Evolutionary conservation across 148 eudicot species (phyloP).

Genomic region (Pharnaceum exiguum): DNA sequence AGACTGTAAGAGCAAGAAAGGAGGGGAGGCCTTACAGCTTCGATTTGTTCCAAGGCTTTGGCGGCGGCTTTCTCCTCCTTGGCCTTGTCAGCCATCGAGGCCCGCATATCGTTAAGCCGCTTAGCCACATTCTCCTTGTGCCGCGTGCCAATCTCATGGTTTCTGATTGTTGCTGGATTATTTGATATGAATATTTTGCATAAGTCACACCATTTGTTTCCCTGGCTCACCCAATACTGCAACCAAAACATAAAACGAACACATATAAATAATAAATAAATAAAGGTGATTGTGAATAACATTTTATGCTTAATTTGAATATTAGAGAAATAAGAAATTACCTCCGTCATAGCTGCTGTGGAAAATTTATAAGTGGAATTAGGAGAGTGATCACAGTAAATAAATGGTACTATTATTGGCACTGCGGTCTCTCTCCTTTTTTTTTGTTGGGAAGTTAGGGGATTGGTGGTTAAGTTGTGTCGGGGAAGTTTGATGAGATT

Average conservation of each 20-base stretch:
- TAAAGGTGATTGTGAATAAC: no score
- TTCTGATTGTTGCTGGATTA: slow-evolving; percentile 78
- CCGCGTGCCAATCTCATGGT: slow-evolving; percentile 84
- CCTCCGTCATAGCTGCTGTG: slow-evolving; percentile 39
- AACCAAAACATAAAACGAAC: background rate
- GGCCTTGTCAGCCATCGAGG: slow-evolving; percentile 75
- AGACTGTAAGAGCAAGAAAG: background rate
- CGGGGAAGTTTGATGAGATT: no score
- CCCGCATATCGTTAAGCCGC: slow-evolving; percentile 72
- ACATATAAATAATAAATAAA: background rate
- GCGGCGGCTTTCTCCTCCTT: slow-evolving; percentile 70
- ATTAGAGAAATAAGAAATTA: background rate
- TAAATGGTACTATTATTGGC: no score
- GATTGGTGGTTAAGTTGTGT: no score
- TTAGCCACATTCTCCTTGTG: slow-evolving; percentile 88
- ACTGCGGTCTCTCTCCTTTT: no score
- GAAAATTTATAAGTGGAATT: no score
- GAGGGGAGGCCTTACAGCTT: slow-evolving; percentile 51
- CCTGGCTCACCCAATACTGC: slow-evolving; percentile 99
- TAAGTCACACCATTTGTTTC: slow-evolving; percentile 92
- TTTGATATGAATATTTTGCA: slow-evolving; percentile 84
- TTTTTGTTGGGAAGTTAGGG: no score
- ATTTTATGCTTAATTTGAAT: no score
- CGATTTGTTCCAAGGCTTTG: slow-evolving; percentile 72
- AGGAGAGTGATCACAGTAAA: no score